Evolutionary conservation across 176 grass and related monocot genomes (phyloP).

Genomic region (Sorghum bicolor): DNA sequence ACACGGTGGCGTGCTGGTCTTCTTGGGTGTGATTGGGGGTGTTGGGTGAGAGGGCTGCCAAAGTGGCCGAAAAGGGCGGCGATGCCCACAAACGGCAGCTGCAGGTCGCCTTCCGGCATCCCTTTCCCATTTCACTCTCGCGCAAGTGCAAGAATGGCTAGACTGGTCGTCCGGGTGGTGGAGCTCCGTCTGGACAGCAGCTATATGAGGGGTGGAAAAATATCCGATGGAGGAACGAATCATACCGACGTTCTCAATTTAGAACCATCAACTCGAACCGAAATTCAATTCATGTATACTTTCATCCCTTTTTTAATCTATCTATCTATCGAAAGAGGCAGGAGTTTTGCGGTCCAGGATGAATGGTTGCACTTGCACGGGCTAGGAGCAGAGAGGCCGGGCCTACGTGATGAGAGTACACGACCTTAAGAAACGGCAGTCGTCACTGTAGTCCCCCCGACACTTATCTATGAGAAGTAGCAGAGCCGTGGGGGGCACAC

Average conservation of each 20-base stretch:
- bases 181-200: not conserved
- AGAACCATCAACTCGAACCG: not conserved
- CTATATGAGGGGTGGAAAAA: not conserved
- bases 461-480: not conserved
- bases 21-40: not conserved
- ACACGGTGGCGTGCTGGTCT: not conserved
- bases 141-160: not conserved
- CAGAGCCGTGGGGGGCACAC: slow-evolving; percentile 5
- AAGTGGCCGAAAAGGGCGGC: not conserved
- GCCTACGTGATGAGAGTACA: not conserved
- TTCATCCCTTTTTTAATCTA: not conserved
- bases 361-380: not conserved
- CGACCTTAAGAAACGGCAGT: not conserved
- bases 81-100: not conserved
- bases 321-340: not conserved
- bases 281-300: not conserved
- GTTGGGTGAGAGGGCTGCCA: not conserved
- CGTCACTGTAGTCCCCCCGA: not conserved
- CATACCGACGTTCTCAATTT: not conserved
- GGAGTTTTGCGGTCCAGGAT: not conserved
- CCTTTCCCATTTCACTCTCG: not conserved
- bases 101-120: slow-evolving; percentile 15
- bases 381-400: not conserved
- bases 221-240: not conserved
- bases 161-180: not conserved